Conservation (phyloP, 371 early-diverging fungal species). For the Apophysomyces variabilis region DNA sequence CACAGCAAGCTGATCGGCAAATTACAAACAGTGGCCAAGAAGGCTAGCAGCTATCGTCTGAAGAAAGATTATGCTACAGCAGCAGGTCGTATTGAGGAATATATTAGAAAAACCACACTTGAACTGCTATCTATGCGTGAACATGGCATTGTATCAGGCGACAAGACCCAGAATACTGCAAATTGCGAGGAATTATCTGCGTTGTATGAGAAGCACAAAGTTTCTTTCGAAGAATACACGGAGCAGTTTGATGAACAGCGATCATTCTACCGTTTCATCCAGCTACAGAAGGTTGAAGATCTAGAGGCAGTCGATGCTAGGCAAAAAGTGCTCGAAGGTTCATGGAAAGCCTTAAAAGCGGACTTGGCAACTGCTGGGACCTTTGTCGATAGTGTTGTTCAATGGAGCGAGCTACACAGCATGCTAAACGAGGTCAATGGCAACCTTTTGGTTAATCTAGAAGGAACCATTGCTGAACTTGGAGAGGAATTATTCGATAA, state of each 20-base stretch:
- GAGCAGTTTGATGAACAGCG: constrained; percentile 13
- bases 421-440: constrained; percentile 8
- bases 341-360: not conserved
- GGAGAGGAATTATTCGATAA: not conserved
- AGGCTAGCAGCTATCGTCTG: constrained; percentile 9
- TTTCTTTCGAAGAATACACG: constrained; percentile 6
- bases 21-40: constrained; percentile 16
- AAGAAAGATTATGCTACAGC: constrained; percentile 7
- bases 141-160: constrained; percentile 9
- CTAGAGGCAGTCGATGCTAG: not conserved
- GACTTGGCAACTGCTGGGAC: not conserved
- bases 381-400: not conserved
- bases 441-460: not conserved
- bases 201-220: not conserved
- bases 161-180: not conserved
- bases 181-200: constrained; percentile 3
- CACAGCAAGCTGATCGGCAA: constrained; percentile 11
- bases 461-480: not conserved
- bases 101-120: not conserved
- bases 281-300: constrained; percentile 13
- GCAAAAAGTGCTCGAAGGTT: constrained; percentile 1
- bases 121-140: constrained; percentile 4
- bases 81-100: constrained; percentile 3
- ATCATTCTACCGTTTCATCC: constrained; percentile 15
- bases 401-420: constrained; percentile 17